Conservation (phyloP, 306 rosid species). For the Argentina anserina region DNA sequence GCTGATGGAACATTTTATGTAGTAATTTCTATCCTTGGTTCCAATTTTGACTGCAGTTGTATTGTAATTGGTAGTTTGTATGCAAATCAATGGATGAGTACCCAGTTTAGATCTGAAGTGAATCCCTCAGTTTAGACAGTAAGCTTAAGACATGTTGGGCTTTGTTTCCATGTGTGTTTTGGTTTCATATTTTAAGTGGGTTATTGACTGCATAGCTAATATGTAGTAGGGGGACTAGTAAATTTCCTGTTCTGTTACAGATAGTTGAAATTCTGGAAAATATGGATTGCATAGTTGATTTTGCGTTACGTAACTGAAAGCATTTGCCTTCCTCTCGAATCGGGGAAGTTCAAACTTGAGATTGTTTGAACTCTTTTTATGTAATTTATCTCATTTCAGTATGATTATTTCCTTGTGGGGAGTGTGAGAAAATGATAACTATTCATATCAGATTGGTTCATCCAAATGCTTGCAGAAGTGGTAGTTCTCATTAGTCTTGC, state of each 20-base stretch:
- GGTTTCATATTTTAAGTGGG: background rate
- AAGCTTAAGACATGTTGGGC: no score
- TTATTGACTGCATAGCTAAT: background rate
- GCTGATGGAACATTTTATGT: background rate
- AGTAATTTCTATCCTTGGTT: background rate
- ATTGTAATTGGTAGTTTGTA: background rate
- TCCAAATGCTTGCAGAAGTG: background rate
- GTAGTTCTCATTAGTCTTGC: background rate
- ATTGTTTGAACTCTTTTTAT: background rate
- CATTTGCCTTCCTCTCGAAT: background rate
- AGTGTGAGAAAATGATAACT: background rate
- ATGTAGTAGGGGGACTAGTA: background rate
- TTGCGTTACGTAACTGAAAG: background rate
- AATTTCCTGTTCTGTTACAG: background rate
- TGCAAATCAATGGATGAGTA: background rate
- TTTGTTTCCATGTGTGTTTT: background rate
- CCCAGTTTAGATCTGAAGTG: constrained; percentile 1
- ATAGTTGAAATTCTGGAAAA: background rate
- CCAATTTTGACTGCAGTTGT: background rate
- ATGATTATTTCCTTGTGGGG: background rate
- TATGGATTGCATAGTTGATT: background rate
- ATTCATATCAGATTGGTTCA: background rate
- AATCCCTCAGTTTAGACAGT: background rate
- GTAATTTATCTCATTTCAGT: background rate
- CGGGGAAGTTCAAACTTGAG: background rate